These are phyloP conservation scores for Globisporangium camurandrum DNA, from an alignment of 352 stramenopile species.

Conservation along the genomic window DNA sequence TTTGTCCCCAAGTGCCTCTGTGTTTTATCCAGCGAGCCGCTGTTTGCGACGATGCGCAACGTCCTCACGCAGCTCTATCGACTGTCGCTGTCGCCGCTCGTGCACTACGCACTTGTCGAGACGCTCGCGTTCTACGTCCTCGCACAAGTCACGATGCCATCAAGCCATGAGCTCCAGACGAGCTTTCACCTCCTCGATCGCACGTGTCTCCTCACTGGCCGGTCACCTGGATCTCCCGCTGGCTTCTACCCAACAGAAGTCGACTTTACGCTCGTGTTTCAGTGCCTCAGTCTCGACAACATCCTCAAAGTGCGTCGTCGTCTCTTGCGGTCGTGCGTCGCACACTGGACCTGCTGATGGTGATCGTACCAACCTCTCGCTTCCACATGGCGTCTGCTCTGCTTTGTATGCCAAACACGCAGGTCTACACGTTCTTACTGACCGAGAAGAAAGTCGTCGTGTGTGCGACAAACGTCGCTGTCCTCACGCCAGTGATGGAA, in stretches of 20 bases:
- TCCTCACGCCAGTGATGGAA: constrained; percentile 57
- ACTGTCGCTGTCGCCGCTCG: constrained; percentile 19
- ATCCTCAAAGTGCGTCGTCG: constrained; percentile 61
- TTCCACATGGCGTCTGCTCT: too few relatives aligned
- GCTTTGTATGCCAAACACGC: background rate
- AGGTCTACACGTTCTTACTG: constrained; percentile 49
- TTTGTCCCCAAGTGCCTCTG: constrained; percentile 63
- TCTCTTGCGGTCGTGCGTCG: background rate
- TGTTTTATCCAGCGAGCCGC: constrained; percentile 40
- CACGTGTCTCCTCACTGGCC: constrained; percentile 25
- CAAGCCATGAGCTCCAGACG: constrained; percentile 19
- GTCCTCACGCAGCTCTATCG: constrained; percentile 43
- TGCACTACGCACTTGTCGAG: too few relatives aligned
- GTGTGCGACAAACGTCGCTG: constrained; percentile 37
- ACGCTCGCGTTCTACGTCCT: constrained; percentile 48
- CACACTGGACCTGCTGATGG: too few relatives aligned
- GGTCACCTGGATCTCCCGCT: constrained; percentile 14
- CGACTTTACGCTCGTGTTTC: constrained; percentile 64
- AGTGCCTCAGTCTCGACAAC: constrained; percentile 55
- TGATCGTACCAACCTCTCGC: too few relatives aligned
- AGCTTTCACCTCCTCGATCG: constrained; percentile 31
- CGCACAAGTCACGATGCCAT: constrained; percentile 34
- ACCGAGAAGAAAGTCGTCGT: constrained; percentile 70
- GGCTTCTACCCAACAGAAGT: constrained; percentile 49
- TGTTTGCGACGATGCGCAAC: constrained; percentile 48